Base-by-base conservation (phyloP, 345 rosid species). In the Arabidopsis suecica region DNA sequence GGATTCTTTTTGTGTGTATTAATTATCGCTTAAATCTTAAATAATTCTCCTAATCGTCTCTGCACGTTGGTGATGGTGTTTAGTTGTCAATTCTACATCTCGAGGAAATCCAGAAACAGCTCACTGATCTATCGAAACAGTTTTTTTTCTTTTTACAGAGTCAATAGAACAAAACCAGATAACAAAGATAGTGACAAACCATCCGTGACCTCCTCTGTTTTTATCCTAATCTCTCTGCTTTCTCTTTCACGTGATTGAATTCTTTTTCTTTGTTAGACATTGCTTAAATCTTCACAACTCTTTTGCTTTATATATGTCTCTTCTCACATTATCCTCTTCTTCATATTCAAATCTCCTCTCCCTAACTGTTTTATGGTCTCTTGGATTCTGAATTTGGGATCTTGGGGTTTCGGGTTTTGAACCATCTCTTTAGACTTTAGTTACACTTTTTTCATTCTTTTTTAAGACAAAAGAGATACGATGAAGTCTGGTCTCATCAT, bases 141-240 rank as follows among this genome's bases (percentile, higher is more conserved):
- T 72, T 13, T 14, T 66, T 44, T 58, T 65, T n/a, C 16, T 60
- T 60, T 65, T 72, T 53, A 72, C 81, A 59, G 64, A 66, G 58
- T 66, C 81, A 66, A 22, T 65, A 64, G 56, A 49, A 57, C 51
- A 16, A 41, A 72, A 14, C 49, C 23, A 65, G 4, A 20, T 44
- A 67, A 12, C 32, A 28, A 4, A 28, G 74, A 78, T 60, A 34
- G 45, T 54, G 79, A 79, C 82, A 79, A 73, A 69, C 23, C 6
- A 79, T 79, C 82, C 79, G 82, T 74, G 82, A 74, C 78, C 47
- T 61, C 57, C 57, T 49, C 69, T 40, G 10, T 23, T 40, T 5
- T 11, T 11, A 28, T 28, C 32, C 32, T 3, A 28, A 28, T 28
- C 32, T 1, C 50, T 61, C 66, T 41, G 7, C 18, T 44, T 68